phyloP scores from a whole-genome alignment of 768 basidiomycete species.

The Tricholoma matsutake region DNA sequence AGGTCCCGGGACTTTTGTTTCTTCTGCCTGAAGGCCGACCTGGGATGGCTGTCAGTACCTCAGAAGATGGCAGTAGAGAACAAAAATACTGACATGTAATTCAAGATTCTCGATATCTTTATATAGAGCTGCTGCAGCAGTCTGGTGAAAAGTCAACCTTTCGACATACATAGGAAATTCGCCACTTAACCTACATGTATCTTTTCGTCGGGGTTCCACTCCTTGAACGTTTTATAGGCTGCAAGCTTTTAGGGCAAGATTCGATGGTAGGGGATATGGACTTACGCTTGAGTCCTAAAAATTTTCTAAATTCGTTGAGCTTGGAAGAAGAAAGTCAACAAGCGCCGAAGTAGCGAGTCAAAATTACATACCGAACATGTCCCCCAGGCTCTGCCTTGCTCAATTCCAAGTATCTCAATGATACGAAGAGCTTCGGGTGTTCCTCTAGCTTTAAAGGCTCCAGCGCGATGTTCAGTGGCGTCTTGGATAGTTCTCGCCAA shows the following conservation, averaged over 20 bases:
- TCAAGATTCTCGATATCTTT: constrained; percentile 76
- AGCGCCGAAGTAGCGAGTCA: background rate
- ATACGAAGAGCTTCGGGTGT: constrained; percentile 62
- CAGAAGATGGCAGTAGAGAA: background rate
- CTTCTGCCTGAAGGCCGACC: constrained; percentile 71
- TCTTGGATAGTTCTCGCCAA: constrained; percentile 60
- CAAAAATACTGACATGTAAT: constrained; percentile 51
- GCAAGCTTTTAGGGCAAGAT: background rate
- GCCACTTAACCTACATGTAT: constrained; percentile 43
- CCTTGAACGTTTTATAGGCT: constrained; percentile 63
- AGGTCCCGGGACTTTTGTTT: constrained; percentile 57
- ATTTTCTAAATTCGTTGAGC: constrained; percentile 72
- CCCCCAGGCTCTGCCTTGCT: constrained; percentile 66
- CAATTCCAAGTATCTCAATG: constrained; percentile 68
- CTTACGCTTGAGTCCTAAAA: constrained; percentile 67
- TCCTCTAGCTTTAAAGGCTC: constrained; percentile 67
- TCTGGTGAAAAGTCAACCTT: constrained; percentile 31
- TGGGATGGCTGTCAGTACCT: constrained; percentile 16
- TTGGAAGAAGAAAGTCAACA: constrained; percentile 17
- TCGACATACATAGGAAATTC: background rate
- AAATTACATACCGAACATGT: constrained; percentile 56
- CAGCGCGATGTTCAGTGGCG: constrained; percentile 56
- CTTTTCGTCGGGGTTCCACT: constrained; percentile 66
- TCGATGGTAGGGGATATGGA: background rate
- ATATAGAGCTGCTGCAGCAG: constrained; percentile 63